Evolutionary conservation across 495 filamentous ascomycete genomes (phyloP).

Genomic region (Aspergillus avenaceus): DNA sequence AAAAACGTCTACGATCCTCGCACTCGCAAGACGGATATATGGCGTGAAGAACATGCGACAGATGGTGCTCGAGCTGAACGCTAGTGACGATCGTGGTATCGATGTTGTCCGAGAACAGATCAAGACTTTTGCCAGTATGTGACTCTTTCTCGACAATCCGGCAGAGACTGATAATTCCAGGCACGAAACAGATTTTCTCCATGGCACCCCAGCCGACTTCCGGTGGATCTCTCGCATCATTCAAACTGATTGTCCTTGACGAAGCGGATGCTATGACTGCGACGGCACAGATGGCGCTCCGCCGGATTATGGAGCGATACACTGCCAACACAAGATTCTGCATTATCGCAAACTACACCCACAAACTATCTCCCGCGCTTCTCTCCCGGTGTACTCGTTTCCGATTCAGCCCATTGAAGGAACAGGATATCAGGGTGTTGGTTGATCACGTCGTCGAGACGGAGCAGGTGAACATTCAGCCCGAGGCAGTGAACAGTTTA

Average conservation of each 20-base stretch:
- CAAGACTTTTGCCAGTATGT: slow-evolving; percentile 89
- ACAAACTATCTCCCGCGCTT: slow-evolving; percentile 94
- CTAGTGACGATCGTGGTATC: slow-evolving; percentile 94
- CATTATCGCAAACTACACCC: slow-evolving; percentile 98
- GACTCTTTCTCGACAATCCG: too few species aligned
- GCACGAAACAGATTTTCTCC: slow-evolving; percentile 65
- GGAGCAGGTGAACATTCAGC: slow-evolving; percentile 77
- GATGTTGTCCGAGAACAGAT: slow-evolving; percentile 98
- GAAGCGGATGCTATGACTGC: slow-evolving; percentile 98
- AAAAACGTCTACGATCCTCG: slow-evolving; percentile 94
- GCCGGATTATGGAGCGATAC: slow-evolving; percentile 98
- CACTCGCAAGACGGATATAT: slow-evolving; percentile 87
- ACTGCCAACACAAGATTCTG: slow-evolving; percentile 97
- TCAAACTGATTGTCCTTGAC: slow-evolving; percentile 96
- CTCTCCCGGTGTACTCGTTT: slow-evolving; percentile 93
- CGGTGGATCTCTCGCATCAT: slow-evolving; percentile 57
- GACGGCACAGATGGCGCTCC: slow-evolving; percentile 93
- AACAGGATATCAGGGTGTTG: slow-evolving; percentile 72
- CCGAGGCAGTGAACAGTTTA: slow-evolving; percentile 73
- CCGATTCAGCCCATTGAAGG: slow-evolving; percentile 89
- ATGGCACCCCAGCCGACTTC: slow-evolving; percentile 44
- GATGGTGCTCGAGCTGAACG: slow-evolving; percentile 97
- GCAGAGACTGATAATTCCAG: slow-evolving; percentile 14
- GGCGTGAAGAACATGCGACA: slow-evolving; percentile 89
- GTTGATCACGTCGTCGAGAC: slow-evolving; percentile 89